Conservation (phyloP, 495 filamentous ascomycete species). For the Tetracladium setigerum region DNA sequence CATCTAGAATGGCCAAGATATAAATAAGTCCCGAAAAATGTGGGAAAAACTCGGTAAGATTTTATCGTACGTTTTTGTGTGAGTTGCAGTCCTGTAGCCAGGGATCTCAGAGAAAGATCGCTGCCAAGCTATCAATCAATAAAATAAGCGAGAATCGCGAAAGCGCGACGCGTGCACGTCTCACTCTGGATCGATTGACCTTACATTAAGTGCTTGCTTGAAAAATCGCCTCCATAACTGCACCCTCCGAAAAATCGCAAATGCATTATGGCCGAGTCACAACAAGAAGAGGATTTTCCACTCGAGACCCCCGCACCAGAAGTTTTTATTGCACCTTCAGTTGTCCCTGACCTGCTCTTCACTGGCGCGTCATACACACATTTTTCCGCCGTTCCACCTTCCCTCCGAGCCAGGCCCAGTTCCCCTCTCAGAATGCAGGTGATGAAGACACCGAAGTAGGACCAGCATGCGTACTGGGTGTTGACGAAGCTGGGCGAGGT, state of each 20-base stretch:
- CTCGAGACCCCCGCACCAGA: conserved; percentile 49
- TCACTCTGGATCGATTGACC: no score
- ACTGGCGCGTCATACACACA: conserved; percentile 76
- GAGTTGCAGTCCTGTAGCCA: no score
- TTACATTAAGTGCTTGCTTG: no score
- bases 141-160: no score
- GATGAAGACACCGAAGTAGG: conserved; percentile 29
- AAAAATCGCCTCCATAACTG: no score
- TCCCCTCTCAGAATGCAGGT: conserved; percentile 25
- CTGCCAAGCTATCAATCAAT: no score
- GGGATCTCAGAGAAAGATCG: no score
- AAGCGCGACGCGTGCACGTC: no score
- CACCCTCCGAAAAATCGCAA: neutral
- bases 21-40: no score
- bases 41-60: no score
- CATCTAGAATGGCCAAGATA: no score
- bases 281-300: conserved; percentile 29
- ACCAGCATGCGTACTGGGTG: conserved; percentile 63
- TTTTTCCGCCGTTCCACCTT: conserved; percentile 62
- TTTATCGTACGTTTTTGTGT: no score
- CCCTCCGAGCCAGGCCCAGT: conserved; percentile 37
- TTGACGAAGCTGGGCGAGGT: conserved; percentile 93
- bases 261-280: conserved; percentile 37
- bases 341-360: conserved; percentile 53
- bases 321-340: conserved; percentile 74